phyloP scores from a whole-genome alignment of 805 yeast genomes.

The Saturnispora zaruensis region DNA sequence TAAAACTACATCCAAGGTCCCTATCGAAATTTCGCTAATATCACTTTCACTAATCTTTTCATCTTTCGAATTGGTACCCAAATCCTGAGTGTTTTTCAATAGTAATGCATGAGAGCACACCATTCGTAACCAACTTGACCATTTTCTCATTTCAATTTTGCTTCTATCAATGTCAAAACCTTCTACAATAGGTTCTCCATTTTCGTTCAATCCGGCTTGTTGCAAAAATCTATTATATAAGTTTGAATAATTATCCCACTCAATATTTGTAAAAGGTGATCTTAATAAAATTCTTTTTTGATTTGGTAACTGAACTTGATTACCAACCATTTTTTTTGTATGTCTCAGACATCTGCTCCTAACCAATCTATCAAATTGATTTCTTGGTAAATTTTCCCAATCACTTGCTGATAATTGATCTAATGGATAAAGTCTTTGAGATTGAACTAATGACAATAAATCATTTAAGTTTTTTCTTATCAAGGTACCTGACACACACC shows the following conservation, averaged over 20 bases:
- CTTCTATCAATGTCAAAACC: constrained; percentile 42
- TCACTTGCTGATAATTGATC: constrained; percentile 22
- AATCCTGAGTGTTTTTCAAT: constrained; percentile 12
- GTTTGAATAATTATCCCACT: constrained; percentile 72
- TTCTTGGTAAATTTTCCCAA: constrained; percentile 23
- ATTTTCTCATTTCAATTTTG: constrained; percentile 45
- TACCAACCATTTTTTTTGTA: constrained; percentile 72
- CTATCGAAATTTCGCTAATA: constrained; percentile 20
- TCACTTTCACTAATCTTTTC: constrained; percentile 8
- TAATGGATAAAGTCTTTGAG: constrained; percentile 63
- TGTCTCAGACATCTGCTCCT: constrained; percentile 58
- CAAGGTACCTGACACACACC: constrained; percentile 98
- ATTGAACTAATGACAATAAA: constrained; percentile 60
- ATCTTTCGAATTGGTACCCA: constrained; percentile 7
- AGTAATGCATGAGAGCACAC: constrained; percentile 73
- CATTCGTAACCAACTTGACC: constrained; percentile 66
- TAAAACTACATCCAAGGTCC: constrained; percentile 62
- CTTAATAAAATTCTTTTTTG: constrained; percentile 65
- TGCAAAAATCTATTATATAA: constrained; percentile 50
- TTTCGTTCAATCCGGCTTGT: constrained; percentile 45
- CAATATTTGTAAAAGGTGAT: constrained; percentile 73
- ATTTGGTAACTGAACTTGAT: constrained; percentile 69
- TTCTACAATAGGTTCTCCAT: constrained; percentile 40
- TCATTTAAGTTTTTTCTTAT: constrained; percentile 60
- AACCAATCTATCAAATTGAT: constrained; percentile 47